Evolutionary conservation across 2,329 filamentous ascomycete species (phyloP).

Genomic region (Setomelanomma holmii): DNA sequence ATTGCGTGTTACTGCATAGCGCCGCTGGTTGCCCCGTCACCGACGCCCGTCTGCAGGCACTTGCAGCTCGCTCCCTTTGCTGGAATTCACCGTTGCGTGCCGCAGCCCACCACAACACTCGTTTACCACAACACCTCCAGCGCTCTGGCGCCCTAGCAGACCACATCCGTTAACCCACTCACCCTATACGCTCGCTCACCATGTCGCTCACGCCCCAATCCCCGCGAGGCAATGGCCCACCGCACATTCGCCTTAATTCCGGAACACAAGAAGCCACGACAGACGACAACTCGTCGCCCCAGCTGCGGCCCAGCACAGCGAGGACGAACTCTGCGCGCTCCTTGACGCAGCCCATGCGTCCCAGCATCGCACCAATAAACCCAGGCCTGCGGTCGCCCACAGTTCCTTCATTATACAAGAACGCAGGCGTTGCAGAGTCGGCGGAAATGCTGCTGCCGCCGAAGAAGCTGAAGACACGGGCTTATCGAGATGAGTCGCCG

Average conservation of each 20-base stretch:
- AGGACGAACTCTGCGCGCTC: conserved; percentile 55
- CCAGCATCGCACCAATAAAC: conserved; percentile 43
- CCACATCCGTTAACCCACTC: conserved; percentile 25
- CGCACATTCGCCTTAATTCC: conserved; percentile 71
- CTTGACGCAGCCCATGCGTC: conserved; percentile 49
- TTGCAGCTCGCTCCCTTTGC: conserved; percentile 24
- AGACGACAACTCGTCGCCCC: conserved; percentile 38
- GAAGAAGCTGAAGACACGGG: conserved; percentile 55
- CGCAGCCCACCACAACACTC: conserved; percentile 38
- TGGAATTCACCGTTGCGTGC: conserved; percentile 40
- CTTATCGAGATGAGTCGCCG: conserved; percentile 60
- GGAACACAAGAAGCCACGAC: conserved; percentile 61
- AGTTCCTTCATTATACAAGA: conserved; percentile 44
- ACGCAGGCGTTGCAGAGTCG: conserved; percentile 49
- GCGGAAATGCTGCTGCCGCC: conserved; percentile 61
- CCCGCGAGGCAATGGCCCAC: conserved; percentile 50
- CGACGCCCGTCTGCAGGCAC: conserved; percentile 12
- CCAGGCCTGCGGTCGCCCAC: conserved; percentile 35
- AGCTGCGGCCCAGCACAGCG: conserved; percentile 46
- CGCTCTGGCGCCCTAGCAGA: conserved; percentile 32
- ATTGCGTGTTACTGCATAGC: conserved; percentile 18
- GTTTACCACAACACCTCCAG: conserved; percentile 21
- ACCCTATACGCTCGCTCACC: conserved; percentile 39
- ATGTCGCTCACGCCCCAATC: conserved; percentile 35
- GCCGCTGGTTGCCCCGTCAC: conserved; percentile 37